phyloP scores from a whole-genome alignment of 768 basidiomycete species.

The Dacryopinax primogenitus region DNA sequence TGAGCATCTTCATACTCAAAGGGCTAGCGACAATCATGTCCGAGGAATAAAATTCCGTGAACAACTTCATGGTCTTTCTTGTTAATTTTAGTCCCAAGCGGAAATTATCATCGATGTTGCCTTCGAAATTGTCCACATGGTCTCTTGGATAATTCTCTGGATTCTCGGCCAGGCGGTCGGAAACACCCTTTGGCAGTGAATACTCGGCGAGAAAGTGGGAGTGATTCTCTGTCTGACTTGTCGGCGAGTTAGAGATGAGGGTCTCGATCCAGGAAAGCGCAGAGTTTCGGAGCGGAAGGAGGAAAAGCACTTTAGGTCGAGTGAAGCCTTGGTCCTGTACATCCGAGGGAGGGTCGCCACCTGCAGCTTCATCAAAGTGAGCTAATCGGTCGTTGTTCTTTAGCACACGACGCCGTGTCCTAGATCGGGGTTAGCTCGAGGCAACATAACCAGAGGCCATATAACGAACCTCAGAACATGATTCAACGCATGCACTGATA shows the following conservation, averaged over 20 bases:
- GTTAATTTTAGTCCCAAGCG: slow-evolving; percentile 86
- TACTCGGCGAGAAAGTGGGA: slow-evolving; percentile 73
- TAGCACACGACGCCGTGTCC: slow-evolving; percentile 77
- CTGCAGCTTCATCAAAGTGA: slow-evolving; percentile 39
- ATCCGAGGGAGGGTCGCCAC: slow-evolving; percentile 43
- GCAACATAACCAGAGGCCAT: background rate
- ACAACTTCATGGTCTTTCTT: slow-evolving; percentile 80
- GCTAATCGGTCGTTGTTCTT: slow-evolving; percentile 92
- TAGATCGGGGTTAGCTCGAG: slow-evolving; percentile 26
- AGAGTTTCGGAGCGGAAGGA: slow-evolving; percentile 85
- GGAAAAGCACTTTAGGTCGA: slow-evolving; percentile 81
- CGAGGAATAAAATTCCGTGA: slow-evolving; percentile 77
- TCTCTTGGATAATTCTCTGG: slow-evolving; percentile 71
- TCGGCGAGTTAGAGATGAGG: slow-evolving; percentile 60
- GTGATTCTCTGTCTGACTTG: slow-evolving; percentile 78
- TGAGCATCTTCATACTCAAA: slow-evolving; percentile 74
- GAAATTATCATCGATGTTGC: slow-evolving; percentile 96
- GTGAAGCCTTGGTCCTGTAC: slow-evolving; percentile 94
- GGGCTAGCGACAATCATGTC: slow-evolving; percentile 92
- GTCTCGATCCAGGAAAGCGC: slow-evolving; percentile 74
- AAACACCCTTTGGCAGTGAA: slow-evolving; percentile 58
- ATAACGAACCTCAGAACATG: slow-evolving; percentile 69
- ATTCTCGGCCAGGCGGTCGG: slow-evolving; percentile 70
- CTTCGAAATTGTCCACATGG: slow-evolving; percentile 85
- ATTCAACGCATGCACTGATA: slow-evolving; percentile 69